Percentiles rank a stretch among this genome's conserved stretches.
Conservation (phyloP, 2,329 filamentous ascomycete genomes). For the Epichloe uncinata region DNA sequence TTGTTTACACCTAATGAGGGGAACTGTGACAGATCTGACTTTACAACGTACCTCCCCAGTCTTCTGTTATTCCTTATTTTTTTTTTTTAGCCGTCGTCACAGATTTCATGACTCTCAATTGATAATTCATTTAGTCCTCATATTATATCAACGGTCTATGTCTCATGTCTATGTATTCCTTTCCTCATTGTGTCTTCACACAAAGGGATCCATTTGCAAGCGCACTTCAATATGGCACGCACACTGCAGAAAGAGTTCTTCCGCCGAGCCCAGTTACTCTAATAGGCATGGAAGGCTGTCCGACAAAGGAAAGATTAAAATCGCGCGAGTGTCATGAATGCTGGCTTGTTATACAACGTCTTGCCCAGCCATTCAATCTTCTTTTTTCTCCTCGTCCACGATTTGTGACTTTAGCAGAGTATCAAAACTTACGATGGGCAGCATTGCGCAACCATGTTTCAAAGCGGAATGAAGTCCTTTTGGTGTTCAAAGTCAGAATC, state of each 20-base stretch:
- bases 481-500: constrained; percentile 43
- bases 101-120: too few species aligned
- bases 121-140: too few species aligned
- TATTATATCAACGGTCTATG: background rate
- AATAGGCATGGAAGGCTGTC: too few species aligned
- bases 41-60: too few species aligned
- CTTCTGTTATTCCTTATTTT: too few species aligned
- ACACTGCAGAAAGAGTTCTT: background rate
- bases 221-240: background rate
- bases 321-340: background rate
- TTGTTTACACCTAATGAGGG: too few species aligned
- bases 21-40: too few species aligned
- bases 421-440: constrained; percentile 1
- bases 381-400: background rate
- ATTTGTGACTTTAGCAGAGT: background rate
- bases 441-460: background rate
- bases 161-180: background rate
- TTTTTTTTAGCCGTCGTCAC: too few species aligned
- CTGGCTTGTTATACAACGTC: background rate
- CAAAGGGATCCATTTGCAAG: background rate
- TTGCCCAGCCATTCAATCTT: background rate
- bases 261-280: background rate
- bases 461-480: constrained; percentile 44
- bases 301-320: too few species aligned
- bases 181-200: background rate